These are phyloP conservation scores for Alternaria sp. DNA, from an alignment of 2,329 filamentous ascomycete species.

Conservation along the genomic window DNA sequence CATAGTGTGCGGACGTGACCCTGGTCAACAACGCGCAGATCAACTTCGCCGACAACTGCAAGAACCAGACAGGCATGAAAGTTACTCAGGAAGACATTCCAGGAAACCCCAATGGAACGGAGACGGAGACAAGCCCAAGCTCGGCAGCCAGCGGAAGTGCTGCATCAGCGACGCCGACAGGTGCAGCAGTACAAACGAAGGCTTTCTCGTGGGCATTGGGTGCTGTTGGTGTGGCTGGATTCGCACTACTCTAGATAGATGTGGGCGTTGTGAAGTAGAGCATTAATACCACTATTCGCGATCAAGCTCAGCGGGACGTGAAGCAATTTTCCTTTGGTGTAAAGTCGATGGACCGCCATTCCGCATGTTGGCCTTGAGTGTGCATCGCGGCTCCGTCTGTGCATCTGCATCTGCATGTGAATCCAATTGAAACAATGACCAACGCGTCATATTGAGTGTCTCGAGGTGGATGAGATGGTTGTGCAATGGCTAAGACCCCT, in stretches of 20 bases:
- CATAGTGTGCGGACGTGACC: constrained; percentile 74
- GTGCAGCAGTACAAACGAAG: constrained; percentile 39
- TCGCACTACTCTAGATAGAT: constrained; percentile 34
- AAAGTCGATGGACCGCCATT: neutral
- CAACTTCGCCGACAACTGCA: constrained; percentile 59
- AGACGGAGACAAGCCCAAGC: constrained; percentile 23
- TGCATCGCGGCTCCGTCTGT: neutral
- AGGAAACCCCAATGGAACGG: constrained; percentile 57
- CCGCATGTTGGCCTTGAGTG: neutral
- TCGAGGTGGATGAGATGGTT: neutral
- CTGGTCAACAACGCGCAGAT: constrained; percentile 62
- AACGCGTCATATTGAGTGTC: neutral
- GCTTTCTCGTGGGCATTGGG: constrained; percentile 44
- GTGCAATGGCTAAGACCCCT: neutral
- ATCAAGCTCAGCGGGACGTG: neutral
- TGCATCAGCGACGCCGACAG: constrained; percentile 21
- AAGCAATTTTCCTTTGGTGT: neutral
- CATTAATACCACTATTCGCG: neutral
- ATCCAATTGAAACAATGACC: neutral
- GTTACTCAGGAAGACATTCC: constrained; percentile 50
- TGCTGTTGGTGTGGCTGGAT: constrained; percentile 41
- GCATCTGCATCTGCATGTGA: neutral
- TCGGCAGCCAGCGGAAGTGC: constrained; percentile 20
- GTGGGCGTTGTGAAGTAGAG: neutral
- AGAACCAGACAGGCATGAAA: constrained; percentile 63